Base-by-base conservation (phyloP, 1,139 yeast species). In the Scheffersomyces lignicola region DNA sequence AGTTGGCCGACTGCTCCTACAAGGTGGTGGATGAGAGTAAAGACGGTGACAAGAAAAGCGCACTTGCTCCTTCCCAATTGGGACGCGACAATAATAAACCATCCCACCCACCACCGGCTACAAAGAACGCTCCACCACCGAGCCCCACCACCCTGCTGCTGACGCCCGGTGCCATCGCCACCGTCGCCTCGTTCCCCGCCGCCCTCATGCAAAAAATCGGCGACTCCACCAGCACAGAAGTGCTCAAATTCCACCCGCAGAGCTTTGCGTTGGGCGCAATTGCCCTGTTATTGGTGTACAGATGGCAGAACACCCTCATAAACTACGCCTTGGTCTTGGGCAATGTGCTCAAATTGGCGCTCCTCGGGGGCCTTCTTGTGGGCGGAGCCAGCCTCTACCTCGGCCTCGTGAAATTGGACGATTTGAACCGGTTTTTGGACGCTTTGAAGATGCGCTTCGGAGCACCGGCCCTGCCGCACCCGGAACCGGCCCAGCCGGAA, bases 1-100 rank as follows among this genome's bases (percentile, higher is more conserved):
- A 58, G 25, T 42, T 58, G 25, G 47, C 54, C 21, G 57, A 54
- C 24, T 58, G 63, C 39, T 49, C 62, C 2, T 58, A 56, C 40
- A 48, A 49, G 33, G 48, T 58, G 3, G 44, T 45, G 2, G 54
- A 24, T 7, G 28, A 24, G 13, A 6, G 6, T 11, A 24, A 11
- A 9, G 18, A 7, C 14, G 18, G 16, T 7, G 7, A 24, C 16
- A n/a, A n/a, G n/a, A 16, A 24, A 10, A 8, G 16, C 16, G 18
- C 16, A 8, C 12, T 9, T 11, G 5, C 28, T 7, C 5, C 28
- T 9, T 25, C 28, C 28, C 28, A 25, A 26, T 15, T 15, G 18
- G 20, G 20, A 4, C 16, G 46, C 21, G 45, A 48, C n/a, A 30
- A 43, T 24, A 32, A 35, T 21, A 31, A 9, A 4, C 16, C 7